phyloP scores from a whole-genome alignment of 2,329 filamentous ascomycete species.

The Monilinia laxa region DNA sequence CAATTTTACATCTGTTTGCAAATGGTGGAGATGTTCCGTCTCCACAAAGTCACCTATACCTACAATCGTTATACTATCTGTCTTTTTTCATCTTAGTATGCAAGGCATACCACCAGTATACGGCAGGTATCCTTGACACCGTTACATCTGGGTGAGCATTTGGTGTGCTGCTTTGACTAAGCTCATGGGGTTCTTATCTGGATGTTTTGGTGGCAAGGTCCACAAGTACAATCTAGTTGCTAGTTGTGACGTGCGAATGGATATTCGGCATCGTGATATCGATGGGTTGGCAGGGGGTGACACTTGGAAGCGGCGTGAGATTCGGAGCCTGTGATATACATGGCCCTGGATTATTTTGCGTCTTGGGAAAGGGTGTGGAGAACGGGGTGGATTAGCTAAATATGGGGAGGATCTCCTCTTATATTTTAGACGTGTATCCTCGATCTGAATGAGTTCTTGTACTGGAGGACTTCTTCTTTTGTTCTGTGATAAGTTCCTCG shows the following conservation, averaged over 20 bases:
- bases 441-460: not conserved
- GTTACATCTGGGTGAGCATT: not conserved
- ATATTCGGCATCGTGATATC: not conserved
- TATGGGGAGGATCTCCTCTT: constrained; percentile 2
- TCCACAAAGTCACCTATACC: not conserved
- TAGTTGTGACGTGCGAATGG: not conserved
- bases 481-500: not conserved
- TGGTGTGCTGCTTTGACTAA: constrained; percentile 5
- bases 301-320: not conserved
- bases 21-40: not conserved
- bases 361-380: not conserved
- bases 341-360: not conserved
- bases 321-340: not conserved
- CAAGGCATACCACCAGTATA: not conserved
- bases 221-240: not conserved
- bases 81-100: not conserved
- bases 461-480: not conserved
- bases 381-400: constrained; percentile 2
- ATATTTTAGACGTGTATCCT: not conserved
- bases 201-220: not conserved
- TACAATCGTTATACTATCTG: not conserved
- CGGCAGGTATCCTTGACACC: too few species aligned
- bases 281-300: not conserved
- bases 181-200: constrained; percentile 1
- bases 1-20: not conserved